A percentile compares a stretch with the other conserved stretches of the same genome.
Conservation (phyloP, 1,284 basidiomycete genomes). For the Schizophyllum commune region DNA sequence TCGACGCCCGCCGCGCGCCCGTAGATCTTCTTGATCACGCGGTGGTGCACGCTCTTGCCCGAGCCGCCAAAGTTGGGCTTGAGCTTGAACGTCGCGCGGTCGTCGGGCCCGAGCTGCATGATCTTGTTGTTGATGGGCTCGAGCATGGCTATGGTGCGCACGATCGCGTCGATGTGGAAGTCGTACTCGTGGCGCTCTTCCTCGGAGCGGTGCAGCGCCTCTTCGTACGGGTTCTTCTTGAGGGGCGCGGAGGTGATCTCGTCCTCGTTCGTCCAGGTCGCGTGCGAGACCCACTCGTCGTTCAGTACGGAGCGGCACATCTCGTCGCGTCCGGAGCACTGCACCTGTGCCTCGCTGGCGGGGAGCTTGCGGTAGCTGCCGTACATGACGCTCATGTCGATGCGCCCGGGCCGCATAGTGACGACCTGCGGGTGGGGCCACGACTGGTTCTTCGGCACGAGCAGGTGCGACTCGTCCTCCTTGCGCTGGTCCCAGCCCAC, state of each 20-base stretch:
- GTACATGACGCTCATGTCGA: slow-evolving; percentile 52
- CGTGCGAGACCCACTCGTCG: slow-evolving; percentile 95
- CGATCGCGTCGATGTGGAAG: slow-evolving; percentile 97
- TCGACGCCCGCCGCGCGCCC: slow-evolving; percentile 84
- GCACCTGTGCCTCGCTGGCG: slow-evolving; percentile 71
- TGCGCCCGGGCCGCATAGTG: slow-evolving; percentile 42
- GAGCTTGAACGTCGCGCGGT: slow-evolving; percentile 79
- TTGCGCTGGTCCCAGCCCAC: slow-evolving; percentile 80
- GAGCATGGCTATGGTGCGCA: slow-evolving; percentile 85
- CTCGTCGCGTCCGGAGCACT: slow-evolving; percentile 92
- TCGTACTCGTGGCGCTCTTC: slow-evolving; percentile 99
- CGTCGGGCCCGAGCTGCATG: slow-evolving; percentile 72
- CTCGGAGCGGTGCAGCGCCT: slow-evolving; percentile 94
- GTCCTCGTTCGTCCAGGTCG: slow-evolving; percentile 92
- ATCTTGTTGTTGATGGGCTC: slow-evolving; percentile 93
- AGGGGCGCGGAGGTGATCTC: slow-evolving; percentile 79
- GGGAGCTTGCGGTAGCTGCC: slow-evolving; percentile 92
- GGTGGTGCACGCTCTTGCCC: slow-evolving; percentile 88
- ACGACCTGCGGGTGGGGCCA: slow-evolving; percentile 37
- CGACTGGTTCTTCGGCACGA: slow-evolving; percentile 35
- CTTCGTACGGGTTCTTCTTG: slow-evolving; percentile 94
- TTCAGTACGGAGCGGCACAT: slow-evolving; percentile 97
- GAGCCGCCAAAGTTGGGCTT: slow-evolving; percentile 88
- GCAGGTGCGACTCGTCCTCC: slow-evolving; percentile 45
- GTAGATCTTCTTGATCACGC: slow-evolving; percentile 97